phyloP scores from a whole-genome alignment of 495 filamentous ascomycete genomes.

The Aspergillus ostianus region DNA sequence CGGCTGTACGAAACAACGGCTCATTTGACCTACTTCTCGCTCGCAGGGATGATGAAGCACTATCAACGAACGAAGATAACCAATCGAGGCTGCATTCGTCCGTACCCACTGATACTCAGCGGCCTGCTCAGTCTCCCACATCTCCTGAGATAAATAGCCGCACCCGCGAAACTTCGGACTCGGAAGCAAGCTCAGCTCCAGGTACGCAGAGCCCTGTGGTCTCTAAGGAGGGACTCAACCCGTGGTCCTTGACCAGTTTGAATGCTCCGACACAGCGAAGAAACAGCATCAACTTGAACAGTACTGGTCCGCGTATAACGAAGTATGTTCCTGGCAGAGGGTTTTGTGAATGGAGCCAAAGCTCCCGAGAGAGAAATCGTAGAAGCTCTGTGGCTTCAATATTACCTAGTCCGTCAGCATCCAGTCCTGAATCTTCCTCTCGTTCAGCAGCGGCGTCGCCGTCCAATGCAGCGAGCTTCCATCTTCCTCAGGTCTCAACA shows the following conservation, averaged over 20 bases:
- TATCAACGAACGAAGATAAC: not conserved
- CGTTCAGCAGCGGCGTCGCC: not conserved
- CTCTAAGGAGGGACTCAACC: constrained; percentile 18
- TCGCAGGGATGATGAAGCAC: constrained; percentile 6
- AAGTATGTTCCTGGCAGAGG: not conserved
- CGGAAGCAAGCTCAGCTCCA: not conserved
- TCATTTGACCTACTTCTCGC: constrained; percentile 30
- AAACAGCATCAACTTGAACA: not conserved
- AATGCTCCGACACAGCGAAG: constrained; percentile 24
- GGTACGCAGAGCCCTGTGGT: not conserved
- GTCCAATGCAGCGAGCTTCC: constrained; percentile 1
- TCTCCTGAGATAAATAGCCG: not conserved
- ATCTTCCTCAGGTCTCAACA: not conserved
- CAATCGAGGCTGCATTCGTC: not conserved
- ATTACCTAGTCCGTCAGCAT: constrained; percentile 11
- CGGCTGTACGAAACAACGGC: not conserved
- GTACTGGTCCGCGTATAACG: not conserved
- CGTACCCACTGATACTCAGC: not conserved
- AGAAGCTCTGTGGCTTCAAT: not conserved
- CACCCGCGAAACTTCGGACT: not conserved
- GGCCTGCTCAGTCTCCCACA: not conserved
- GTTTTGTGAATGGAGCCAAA: constrained; percentile 4
- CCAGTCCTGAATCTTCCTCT: not conserved
- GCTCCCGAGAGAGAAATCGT: not conserved
- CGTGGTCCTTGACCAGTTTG: constrained; percentile 33